Base-by-base conservation (phyloP, 2,329 filamentous ascomycete genomes). In the Cladosporium oxysporum region DNA sequence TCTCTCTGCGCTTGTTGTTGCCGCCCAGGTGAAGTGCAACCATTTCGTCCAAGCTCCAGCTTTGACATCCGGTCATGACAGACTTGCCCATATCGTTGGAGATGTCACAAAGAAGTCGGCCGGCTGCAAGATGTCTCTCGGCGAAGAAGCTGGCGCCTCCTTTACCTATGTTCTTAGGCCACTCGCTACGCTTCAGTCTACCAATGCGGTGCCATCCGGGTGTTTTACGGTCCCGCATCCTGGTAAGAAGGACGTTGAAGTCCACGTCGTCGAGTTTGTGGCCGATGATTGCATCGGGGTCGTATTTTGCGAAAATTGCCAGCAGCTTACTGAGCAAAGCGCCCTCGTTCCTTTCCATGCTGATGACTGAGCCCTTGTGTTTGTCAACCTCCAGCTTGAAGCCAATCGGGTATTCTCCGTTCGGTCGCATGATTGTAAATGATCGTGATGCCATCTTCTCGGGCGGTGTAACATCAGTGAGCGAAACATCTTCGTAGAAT, bases 41-140 rank as follows among this genome's bases (percentile, higher is more conserved):
- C 93, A 99, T 99, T 78, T 99, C 95, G 1, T 94, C 96, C 78
- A 99, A 84, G 77, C 91, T 97, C 95, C 95, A 99, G 3, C 93
- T 96, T 78, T 97, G 94, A 78, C 95, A 99, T 80, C 96, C 97
- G 73, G 87, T 89, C 94, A 98, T 98, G 70, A 93, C 87, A 12
- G 94, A 97, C 82, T 97, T 98, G 78, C 95, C 95, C 75, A 96
- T 91, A 72, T 99, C 95, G 76, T 99, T 99, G 66, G 90, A 93
- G 67, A 98, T 83, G 80, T 99, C 95, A 77, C 95, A 98, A 65
- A 98, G 86, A 67, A 99, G 82, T 72, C 95, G 90, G 49, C 95
- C 95, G 68, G 93, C 87, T 70, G 97, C 90, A 65, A 99, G 80
- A 75, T 97, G 92, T 66, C 94, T 89, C 78, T 99, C 95, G 1